Conservation (phyloP, 75 land plant species). For the Ceratopteris richardii region DNA sequence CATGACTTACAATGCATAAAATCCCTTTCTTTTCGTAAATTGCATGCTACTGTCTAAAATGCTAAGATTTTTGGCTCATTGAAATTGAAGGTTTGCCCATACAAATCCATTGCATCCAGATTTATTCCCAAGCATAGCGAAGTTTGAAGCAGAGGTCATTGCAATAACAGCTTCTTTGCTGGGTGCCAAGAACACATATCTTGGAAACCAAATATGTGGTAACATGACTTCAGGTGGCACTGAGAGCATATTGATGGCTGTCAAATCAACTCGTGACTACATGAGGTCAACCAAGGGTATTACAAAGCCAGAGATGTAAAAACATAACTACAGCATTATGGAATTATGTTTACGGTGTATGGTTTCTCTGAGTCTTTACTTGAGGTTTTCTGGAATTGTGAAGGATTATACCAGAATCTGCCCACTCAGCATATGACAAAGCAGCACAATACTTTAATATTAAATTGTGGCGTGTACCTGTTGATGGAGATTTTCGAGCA, state of each 20-base stretch:
- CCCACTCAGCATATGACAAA: slow-evolving; percentile 99
- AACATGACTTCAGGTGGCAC: slow-evolving; percentile 99
- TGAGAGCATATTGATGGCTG: slow-evolving; percentile 91
- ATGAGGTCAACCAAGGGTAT: slow-evolving; percentile 83
- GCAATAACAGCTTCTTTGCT: slow-evolving; percentile 90
- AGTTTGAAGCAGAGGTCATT: slow-evolving; percentile 86
- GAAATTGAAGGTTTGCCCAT: slow-evolving; percentile 93
- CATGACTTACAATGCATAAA: too few relatives aligned
- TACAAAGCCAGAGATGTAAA: slow-evolving; percentile 86
- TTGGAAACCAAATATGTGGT: slow-evolving; percentile 91
- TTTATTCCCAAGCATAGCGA: slow-evolving; percentile 75
- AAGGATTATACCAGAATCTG: slow-evolving; percentile 92
- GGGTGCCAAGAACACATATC: slow-evolving; percentile 60
- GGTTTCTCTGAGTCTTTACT: too few relatives aligned
- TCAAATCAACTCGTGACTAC: slow-evolving; percentile 90
- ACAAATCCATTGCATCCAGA: slow-evolving; percentile 94
- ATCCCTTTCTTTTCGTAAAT: too few relatives aligned
- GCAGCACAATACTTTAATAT: slow-evolving; percentile 96
- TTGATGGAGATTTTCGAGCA: slow-evolving; percentile 61
- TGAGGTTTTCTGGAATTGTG: too few relatives aligned
- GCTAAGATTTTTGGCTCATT: too few relatives aligned
- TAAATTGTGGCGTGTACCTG: slow-evolving; percentile 79
- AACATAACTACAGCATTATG: not conserved
- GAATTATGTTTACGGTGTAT: too few relatives aligned
- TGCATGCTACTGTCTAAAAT: too few relatives aligned